A percentile compares a stretch with the other conserved stretches of the same genome.
phyloP scores from a whole-genome alignment of 805 yeast species.

The Clavispora fructus region DNA sequence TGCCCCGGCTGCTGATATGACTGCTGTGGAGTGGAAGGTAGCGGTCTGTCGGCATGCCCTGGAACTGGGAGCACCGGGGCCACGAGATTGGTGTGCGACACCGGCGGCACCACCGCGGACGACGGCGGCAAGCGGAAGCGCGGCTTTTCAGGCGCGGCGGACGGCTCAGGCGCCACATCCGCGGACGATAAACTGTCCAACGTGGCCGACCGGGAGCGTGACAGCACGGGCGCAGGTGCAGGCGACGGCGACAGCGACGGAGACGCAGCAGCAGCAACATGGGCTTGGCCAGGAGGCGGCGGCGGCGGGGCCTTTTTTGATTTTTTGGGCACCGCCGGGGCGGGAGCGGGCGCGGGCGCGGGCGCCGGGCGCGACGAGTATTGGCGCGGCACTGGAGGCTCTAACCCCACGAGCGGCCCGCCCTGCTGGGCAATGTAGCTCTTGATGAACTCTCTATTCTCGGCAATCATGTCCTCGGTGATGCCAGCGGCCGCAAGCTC shows the following conservation, averaged over 20 bases:
- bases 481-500: conserved; percentile 77
- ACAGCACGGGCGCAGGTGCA: conserved; percentile 3
- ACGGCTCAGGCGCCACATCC: neutral
- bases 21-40: neutral
- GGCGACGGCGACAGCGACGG: conserved; percentile 7
- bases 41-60: neutral
- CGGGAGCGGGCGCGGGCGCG: neutral
- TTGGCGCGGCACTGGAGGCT: conserved; percentile 78
- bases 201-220: neutral
- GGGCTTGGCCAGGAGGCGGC: conserved; percentile 10
- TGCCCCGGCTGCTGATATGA: conserved; percentile 1
- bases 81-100: conserved; percentile 5
- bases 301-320: conserved; percentile 15
- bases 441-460: conserved; percentile 76
- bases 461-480: conserved; percentile 84
- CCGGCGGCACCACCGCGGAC: conserved; percentile 26
- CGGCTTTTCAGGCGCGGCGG: conserved; percentile 9
- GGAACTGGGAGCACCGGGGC: conserved; percentile 13
- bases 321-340: conserved; percentile 5
- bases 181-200: conserved; percentile 3
- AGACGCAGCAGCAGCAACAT: neutral
- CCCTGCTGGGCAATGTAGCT: conserved; percentile 70
- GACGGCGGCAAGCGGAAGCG: conserved; percentile 35
- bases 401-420: conserved; percentile 75
- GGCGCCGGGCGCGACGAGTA: neutral